These are phyloP conservation scores for Pythium utonaiense DNA, from an alignment of 352 stramenopile species.

Conservation along the genomic window DNA sequence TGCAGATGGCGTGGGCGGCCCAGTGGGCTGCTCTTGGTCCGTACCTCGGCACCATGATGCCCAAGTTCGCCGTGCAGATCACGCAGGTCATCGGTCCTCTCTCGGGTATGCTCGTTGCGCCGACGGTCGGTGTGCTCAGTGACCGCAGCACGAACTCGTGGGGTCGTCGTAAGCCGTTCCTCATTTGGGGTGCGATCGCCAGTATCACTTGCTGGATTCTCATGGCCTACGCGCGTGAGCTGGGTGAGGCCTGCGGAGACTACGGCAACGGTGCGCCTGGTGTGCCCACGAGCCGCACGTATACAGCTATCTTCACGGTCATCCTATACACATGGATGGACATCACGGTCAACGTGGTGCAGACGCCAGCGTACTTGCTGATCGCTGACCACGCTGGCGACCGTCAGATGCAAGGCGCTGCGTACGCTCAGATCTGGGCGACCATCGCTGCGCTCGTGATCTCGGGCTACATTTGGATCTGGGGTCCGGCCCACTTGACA, in stretches of 20 bases:
- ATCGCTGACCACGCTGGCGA: slow-evolving; percentile 52
- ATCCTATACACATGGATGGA: slow-evolving; percentile 65
- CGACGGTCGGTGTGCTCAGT: slow-evolving; percentile 42
- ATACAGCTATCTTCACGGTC: slow-evolving; percentile 42
- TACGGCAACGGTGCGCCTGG: slow-evolving; percentile 26
- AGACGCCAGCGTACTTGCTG: slow-evolving; percentile 36
- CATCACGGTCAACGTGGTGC: slow-evolving; percentile 45
- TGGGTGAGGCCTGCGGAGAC: slow-evolving; percentile 46
- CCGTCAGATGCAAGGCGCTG: slow-evolving; percentile 40
- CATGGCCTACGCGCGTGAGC: slow-evolving; percentile 47
- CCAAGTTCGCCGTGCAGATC: slow-evolving; percentile 41
- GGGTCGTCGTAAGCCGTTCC: slow-evolving; percentile 35
- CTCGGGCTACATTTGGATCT: slow-evolving; percentile 42
- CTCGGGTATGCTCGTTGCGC: slow-evolving; percentile 43
- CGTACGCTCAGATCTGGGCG: slow-evolving; percentile 40
- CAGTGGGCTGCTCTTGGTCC: slow-evolving; percentile 51
- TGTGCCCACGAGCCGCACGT: slow-evolving; percentile 34
- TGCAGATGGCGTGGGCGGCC: slow-evolving; percentile 52
- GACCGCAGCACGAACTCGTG: slow-evolving; percentile 35
- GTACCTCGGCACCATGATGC: slow-evolving; percentile 47
- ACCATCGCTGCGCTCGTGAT: slow-evolving; percentile 42
- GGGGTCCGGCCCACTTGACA: slow-evolving; percentile 40
- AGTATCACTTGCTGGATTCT: slow-evolving; percentile 43
- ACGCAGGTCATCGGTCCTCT: slow-evolving; percentile 49
- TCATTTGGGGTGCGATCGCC: slow-evolving; percentile 28